Percentiles rank a stretch among this genome's conserved stretches.
phyloP scores from a whole-genome alignment of 768 basidiomycete species.

The Leucosporidium creatinivorum region DNA sequence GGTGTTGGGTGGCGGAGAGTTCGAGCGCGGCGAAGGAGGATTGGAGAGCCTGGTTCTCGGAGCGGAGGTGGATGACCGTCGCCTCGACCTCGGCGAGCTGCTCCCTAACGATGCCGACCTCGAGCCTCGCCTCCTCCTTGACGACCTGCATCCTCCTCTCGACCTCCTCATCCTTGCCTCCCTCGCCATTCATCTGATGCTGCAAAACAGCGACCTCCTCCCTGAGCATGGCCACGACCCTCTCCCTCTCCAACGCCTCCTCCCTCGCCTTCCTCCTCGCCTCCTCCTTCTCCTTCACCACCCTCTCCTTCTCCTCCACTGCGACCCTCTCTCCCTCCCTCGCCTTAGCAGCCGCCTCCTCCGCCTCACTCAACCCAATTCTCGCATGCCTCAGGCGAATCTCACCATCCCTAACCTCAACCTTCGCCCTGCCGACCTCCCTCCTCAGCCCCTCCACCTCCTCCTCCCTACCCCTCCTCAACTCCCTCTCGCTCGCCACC shows the following conservation, averaged over 20 bases:
- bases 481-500: conserved; percentile 1
- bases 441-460: conserved; percentile 2
- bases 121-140: conserved; percentile 3
- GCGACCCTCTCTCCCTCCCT: neutral
- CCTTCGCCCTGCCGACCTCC: neutral
- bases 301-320: neutral
- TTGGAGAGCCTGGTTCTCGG: neutral
- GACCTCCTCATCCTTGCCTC: conserved; percentile 24
- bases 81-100: conserved; percentile 15
- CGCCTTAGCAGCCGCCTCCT: neutral
- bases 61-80: neutral
- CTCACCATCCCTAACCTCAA: conserved; percentile 12
- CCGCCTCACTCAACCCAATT: neutral
- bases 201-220: no score
- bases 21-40: neutral
- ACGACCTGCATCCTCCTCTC: neutral
- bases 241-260: conserved; percentile 11
- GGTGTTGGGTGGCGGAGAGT: no score
- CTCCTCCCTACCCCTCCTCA: neutral
- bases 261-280: conserved; percentile 28
- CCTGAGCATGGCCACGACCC: neutral
- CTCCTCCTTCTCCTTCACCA: neutral
- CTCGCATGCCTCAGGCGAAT: conserved; percentile 10
- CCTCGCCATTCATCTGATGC: neutral
- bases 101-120: neutral